phyloP scores from a whole-genome alignment of 176 grass and related monocot genomes.

The Triticum timopheevii region DNA sequence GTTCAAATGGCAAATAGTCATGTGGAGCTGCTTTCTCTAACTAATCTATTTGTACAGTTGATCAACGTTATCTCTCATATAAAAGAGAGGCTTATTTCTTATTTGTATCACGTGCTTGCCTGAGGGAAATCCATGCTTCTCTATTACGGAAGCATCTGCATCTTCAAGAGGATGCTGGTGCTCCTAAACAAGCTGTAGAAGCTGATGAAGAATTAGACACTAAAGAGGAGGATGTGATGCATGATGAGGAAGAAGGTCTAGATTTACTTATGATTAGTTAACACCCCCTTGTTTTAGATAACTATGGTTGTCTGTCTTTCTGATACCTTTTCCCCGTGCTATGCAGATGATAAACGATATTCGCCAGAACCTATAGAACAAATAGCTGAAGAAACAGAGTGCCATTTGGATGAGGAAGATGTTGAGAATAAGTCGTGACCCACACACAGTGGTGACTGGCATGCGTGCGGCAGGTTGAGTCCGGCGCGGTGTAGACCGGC shows the following conservation, averaged over 20 bases:
- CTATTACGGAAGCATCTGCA: constrained; percentile 90
- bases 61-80: not conserved
- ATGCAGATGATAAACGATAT: constrained; percentile 60
- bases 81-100: constrained; percentile 14
- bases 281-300: not conserved
- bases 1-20: not conserved
- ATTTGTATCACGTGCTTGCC: constrained; percentile 52
- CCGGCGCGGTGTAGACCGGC: no score
- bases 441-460: no score
- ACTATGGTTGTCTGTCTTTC: constrained; percentile 13
- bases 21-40: constrained; percentile 7
- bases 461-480: no score
- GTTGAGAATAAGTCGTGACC: no score
- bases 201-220: constrained; percentile 43
- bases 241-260: constrained; percentile 65
- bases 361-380: constrained; percentile 79
- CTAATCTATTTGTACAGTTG: constrained; percentile 14
- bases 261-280: constrained; percentile 35
- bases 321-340: constrained; percentile 21
- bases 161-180: constrained; percentile 56
- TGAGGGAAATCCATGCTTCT: constrained; percentile 94
- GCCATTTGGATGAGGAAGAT: constrained; percentile 54
- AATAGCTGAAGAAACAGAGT: constrained; percentile 54
- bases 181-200: constrained; percentile 40
- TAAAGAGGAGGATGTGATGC: constrained; percentile 43